Conservation (phyloP, 2,329 filamentous ascomycete genomes). For the Achaetomium macrosporum region DNA sequence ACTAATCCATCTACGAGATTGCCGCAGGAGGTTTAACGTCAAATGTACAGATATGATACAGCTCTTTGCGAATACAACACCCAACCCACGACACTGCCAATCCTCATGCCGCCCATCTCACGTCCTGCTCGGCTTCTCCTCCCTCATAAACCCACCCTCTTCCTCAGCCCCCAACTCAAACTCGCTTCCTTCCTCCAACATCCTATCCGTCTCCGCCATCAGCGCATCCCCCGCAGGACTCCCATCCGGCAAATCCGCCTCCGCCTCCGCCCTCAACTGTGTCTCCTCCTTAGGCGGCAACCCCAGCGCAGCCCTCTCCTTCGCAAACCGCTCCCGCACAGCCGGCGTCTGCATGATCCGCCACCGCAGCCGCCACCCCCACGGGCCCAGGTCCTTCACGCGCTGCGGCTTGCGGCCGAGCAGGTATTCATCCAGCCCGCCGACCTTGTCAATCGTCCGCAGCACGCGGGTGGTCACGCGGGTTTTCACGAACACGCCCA, state of each 20-base stretch:
- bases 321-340: conserved; percentile 60
- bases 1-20: too few relatives aligned
- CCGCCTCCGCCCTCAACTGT: conserved; percentile 23
- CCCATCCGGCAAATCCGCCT: conserved; percentile 23
- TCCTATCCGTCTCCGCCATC: conserved; percentile 34
- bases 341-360: conserved; percentile 71
- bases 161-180: conserved; percentile 16
- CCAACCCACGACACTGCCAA: too few relatives aligned
- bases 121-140: conserved; percentile 14
- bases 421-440: conserved; percentile 87
- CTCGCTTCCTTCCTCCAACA: conserved; percentile 36
- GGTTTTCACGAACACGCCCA: conserved; percentile 59
- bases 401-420: conserved; percentile 71
- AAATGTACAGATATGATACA: conserved; percentile 9
- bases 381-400: conserved; percentile 79
- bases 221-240: conserved; percentile 27
- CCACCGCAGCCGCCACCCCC: conserved; percentile 88
- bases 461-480: conserved; percentile 65
- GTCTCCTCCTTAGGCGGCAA: conserved; percentile 44
- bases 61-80: not conserved
- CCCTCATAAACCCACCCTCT: conserved; percentile 28
- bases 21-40: not conserved
- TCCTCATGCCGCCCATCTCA: not conserved
- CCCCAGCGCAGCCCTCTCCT: conserved; percentile 60
- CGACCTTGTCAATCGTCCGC: conserved; percentile 73